Percentiles rank a stretch among this genome's conserved stretches.
Evolutionary conservation across 768 basidiomycete genomes (phyloP).

Genomic region (Mycena chlorophos): DNA sequence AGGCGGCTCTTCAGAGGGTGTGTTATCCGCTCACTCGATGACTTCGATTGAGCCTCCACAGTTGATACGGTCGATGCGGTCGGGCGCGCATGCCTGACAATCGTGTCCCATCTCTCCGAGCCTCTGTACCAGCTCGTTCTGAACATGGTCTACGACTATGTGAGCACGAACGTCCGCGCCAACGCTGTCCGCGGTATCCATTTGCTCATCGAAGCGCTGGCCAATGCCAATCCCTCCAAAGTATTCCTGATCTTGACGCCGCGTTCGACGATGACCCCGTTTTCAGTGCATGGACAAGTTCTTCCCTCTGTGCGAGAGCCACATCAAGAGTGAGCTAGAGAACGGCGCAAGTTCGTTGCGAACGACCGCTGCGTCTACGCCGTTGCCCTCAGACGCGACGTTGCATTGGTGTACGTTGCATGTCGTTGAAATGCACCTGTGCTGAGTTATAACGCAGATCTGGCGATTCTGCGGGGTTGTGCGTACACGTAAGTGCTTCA

Average conservation of each 20-base stretch:
- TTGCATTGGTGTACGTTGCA: constrained; percentile 76
- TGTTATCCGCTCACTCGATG: background rate
- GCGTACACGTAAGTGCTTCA: constrained; percentile 63
- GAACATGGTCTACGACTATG: constrained; percentile 82
- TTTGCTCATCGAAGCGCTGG: constrained; percentile 81
- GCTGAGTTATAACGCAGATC: constrained; percentile 43
- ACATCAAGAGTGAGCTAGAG: constrained; percentile 77
- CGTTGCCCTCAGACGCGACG: constrained; percentile 78
- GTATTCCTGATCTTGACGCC: background rate
- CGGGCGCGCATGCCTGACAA: constrained; percentile 71
- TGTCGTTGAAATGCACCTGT: constrained; percentile 8
- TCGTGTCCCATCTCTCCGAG: constrained; percentile 73
- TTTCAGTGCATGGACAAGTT: constrained; percentile 67
- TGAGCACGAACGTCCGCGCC: constrained; percentile 74
- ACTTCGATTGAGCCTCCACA: constrained; percentile 23
- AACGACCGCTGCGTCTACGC: constrained; percentile 68
- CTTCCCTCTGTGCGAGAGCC: constrained; percentile 67
- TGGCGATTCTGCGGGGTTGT: constrained; percentile 77
- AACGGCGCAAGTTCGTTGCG: constrained; percentile 77
- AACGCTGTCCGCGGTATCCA: constrained; percentile 88
- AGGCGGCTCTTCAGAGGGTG: constrained; percentile 67
- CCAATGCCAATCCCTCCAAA: constrained; percentile 75
- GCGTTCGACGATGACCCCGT: background rate
- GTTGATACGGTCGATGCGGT: constrained; percentile 79
- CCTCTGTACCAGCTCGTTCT: constrained; percentile 77